These are phyloP conservation scores for Podaxis pistillaris DNA, from an alignment of 768 basidiomycete genomes.

Conservation along the genomic window DNA sequence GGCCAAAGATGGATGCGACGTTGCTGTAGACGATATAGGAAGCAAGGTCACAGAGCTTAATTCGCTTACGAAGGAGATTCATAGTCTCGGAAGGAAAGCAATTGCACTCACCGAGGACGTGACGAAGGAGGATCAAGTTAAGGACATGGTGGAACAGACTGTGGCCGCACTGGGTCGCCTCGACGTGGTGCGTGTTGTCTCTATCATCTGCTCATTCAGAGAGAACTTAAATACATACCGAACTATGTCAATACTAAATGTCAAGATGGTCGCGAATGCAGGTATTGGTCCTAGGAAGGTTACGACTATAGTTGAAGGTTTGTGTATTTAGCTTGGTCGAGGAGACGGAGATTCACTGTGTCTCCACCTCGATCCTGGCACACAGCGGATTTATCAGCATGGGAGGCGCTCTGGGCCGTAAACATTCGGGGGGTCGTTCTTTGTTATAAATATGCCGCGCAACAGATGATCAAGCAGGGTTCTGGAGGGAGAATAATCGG, in stretches of 20 bases:
- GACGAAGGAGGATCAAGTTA: slow-evolving; percentile 8
- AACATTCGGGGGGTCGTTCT: slow-evolving; percentile 59
- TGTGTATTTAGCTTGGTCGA: background rate
- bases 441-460: slow-evolving; percentile 66
- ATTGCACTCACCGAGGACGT: slow-evolving; percentile 18
- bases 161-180: slow-evolving; percentile 1
- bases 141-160: background rate
- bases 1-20: slow-evolving; percentile 37
- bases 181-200: background rate
- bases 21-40: slow-evolving; percentile 34
- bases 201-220: background rate
- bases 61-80: slow-evolving; percentile 15
- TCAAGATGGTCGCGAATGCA: slow-evolving; percentile 12
- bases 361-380: background rate
- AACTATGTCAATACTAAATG: background rate
- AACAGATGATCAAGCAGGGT: slow-evolving; percentile 56
- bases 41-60: slow-evolving; percentile 23
- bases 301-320: background rate
- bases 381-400: slow-evolving; percentile 30
- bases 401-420: slow-evolving; percentile 42
- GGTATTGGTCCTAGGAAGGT: background rate
- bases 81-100: background rate
- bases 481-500: slow-evolving; percentile 56
- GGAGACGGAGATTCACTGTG: background rate
- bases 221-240: too few species aligned